A percentile compares a stretch with the other conserved stretches of the same genome.
These are phyloP conservation scores for Rhynchospora tenuis DNA, from an alignment of 176 grass and related monocot species.

Conservation along the genomic window DNA sequence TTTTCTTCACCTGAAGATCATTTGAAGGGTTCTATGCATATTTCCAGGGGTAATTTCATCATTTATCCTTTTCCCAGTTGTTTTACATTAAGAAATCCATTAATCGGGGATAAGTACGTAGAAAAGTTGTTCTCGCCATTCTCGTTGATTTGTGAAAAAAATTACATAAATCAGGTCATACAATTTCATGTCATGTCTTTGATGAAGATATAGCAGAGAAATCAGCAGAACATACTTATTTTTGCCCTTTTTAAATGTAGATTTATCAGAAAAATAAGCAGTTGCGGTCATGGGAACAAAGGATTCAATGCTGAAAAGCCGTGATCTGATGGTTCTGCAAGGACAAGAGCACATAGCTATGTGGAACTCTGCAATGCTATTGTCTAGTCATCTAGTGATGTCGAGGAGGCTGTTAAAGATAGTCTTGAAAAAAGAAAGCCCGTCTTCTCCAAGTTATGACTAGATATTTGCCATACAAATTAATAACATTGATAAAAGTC, in stretches of 20 bases:
- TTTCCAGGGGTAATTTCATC: constrained; percentile 46
- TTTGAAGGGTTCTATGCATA: constrained; percentile 38
- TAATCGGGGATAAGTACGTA: neutral
- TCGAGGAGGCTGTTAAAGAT: constrained; percentile 64
- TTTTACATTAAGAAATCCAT: neutral
- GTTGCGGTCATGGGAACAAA: constrained; percentile 82
- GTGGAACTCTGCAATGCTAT: constrained; percentile 75
- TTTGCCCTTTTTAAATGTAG: constrained; percentile 33
- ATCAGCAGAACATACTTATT: neutral
- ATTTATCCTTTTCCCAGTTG: neutral
- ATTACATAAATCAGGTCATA: neutral
- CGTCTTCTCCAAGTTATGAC: constrained; percentile 72
- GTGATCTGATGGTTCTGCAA: constrained; percentile 76
- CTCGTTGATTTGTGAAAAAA: neutral
- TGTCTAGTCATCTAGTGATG: constrained; percentile 76
- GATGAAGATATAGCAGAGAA: neutral
- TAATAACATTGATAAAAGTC: neutral
- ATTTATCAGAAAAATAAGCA: constrained; percentile 64
- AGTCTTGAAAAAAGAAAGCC: constrained; percentile 64
- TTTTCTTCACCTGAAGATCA: constrained; percentile 57
- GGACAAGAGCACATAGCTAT: constrained; percentile 76
- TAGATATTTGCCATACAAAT: neutral
- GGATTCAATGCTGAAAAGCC: constrained; percentile 65
- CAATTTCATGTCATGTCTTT: neutral
- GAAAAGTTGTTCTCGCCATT: neutral